These are phyloP conservation scores for Ormosia semicastrata DNA, from an alignment of 306 rosid species.

Conservation along the genomic window DNA sequence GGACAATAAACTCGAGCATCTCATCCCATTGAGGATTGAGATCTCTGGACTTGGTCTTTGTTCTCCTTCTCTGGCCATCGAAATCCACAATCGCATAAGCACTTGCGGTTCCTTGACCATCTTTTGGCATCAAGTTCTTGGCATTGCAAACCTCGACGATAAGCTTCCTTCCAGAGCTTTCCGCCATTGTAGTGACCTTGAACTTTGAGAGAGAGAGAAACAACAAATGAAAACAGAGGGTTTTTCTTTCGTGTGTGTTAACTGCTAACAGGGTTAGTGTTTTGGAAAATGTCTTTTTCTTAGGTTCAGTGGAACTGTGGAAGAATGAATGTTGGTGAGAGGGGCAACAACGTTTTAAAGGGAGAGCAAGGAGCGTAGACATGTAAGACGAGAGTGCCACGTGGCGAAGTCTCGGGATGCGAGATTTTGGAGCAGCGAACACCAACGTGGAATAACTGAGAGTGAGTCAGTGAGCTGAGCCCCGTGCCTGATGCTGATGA, in stretches of 20 bases:
- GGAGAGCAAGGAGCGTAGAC: slow-evolving; percentile 51
- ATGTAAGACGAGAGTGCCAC: slow-evolving; percentile 37
- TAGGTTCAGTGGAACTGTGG: not conserved
- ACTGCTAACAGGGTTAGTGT: not conserved
- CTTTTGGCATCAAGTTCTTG: slow-evolving; percentile 89
- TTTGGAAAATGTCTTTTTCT: not conserved
- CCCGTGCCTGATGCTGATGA: slow-evolving; percentile 43
- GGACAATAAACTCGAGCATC: slow-evolving; percentile 67
- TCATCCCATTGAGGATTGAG: slow-evolving; percentile 94
- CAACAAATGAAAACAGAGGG: not conserved
- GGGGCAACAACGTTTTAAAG: not conserved
- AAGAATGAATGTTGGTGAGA: not conserved
- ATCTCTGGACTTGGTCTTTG: slow-evolving; percentile 72
- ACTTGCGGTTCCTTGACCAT: slow-evolving; percentile 94
- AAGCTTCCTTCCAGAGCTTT: slow-evolving; percentile 53
- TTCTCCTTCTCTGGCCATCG: slow-evolving; percentile 81
- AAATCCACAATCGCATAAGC: slow-evolving; percentile 89
- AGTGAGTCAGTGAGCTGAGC: slow-evolving; percentile 19
- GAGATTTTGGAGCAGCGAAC: not conserved
- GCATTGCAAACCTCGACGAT: slow-evolving; percentile 76
- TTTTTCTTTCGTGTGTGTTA: not conserved
- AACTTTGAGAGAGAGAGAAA: not conserved
- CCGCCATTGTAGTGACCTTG: slow-evolving; percentile 48
- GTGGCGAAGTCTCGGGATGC: slow-evolving; percentile 30
- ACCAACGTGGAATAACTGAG: slow-evolving; percentile 16